phyloP scores from a whole-genome alignment of 2,329 filamentous ascomycete genomes.

The Phyllosticta paracitricarpa region DNA sequence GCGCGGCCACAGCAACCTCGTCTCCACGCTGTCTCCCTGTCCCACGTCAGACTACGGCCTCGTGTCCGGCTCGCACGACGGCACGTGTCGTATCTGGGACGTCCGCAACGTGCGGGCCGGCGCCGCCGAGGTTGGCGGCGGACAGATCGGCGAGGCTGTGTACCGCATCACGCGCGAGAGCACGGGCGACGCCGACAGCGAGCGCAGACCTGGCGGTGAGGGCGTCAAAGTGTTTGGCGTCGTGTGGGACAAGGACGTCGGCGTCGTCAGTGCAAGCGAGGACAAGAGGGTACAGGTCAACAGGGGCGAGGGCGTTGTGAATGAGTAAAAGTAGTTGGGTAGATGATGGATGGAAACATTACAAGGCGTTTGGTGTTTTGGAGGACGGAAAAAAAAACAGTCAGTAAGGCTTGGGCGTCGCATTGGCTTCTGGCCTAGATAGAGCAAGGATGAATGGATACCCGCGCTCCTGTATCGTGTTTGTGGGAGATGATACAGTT shows the following conservation, averaged over 20 bases:
- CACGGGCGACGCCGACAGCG: slow-evolving; percentile 44
- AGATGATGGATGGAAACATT: too few species aligned
- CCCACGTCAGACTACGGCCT: slow-evolving; percentile 69
- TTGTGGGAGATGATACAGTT: too few species aligned
- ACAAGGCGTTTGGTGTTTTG: too few species aligned
- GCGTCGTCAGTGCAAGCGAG: slow-evolving; percentile 85
- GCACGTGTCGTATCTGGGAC: slow-evolving; percentile 91
- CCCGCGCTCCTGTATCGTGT: too few species aligned
- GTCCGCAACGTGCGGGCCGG: slow-evolving; percentile 58
- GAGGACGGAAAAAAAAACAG: too few species aligned
- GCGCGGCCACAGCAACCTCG: slow-evolving; percentile 71
- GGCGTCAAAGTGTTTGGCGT: slow-evolving; percentile 86
- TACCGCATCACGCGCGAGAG: slow-evolving; percentile 72
- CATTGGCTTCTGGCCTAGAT: too few species aligned
- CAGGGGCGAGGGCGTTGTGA: slow-evolving; percentile 11
- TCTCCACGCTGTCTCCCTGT: slow-evolving; percentile 49
- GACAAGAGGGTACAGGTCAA: slow-evolving; percentile 95
- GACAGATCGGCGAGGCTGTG: slow-evolving; percentile 55
- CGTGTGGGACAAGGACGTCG: slow-evolving; percentile 73
- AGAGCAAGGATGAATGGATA: too few species aligned
- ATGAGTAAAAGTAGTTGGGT: neutral
- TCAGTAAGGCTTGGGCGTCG: too few species aligned
- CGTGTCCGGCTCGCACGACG: slow-evolving; percentile 83
- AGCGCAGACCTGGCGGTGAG: slow-evolving; percentile 60
- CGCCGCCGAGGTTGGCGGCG: slow-evolving; percentile 49